Percentiles rank a stretch among this genome's conserved stretches.
phyloP scores from a whole-genome alignment of 148 eudicot genomes.

The Chenopodium suecicum region DNA sequence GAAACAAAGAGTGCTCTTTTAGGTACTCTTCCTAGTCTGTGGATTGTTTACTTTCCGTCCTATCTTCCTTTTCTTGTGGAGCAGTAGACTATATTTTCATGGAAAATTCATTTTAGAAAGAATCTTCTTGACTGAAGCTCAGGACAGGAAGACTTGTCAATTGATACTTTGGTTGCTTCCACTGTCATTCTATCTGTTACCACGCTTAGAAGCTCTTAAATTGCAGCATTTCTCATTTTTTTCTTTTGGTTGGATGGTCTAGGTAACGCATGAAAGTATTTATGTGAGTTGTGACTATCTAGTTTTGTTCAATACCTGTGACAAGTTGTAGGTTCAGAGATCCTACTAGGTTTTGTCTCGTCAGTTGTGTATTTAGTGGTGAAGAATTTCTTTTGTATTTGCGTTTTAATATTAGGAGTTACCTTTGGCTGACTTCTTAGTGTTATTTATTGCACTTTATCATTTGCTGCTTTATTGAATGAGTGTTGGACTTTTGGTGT shows the following conservation, averaged over 20 bases:
- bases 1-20: background rate
- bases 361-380: background rate
- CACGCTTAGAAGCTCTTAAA: background rate
- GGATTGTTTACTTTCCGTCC: background rate
- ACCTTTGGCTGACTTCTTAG: background rate
- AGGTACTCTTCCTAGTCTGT: background rate
- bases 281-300: background rate
- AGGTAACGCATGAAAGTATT: background rate
- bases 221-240: background rate
- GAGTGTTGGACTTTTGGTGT: background rate
- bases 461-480: background rate
- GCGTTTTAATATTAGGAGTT: background rate
- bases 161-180: background rate
- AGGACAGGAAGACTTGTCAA: background rate
- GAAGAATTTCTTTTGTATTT: background rate
- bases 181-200: background rate
- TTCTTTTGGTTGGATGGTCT: background rate
- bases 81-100: background rate
- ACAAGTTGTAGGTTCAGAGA: background rate
- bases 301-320: background rate
- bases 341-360: background rate
- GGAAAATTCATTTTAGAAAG: background rate
- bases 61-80: background rate
- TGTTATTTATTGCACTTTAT: background rate
- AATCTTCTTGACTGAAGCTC: background rate